phyloP scores from a whole-genome alignment of 2,329 filamentous ascomycete genomes.

The Aschersonia sp. region DNA sequence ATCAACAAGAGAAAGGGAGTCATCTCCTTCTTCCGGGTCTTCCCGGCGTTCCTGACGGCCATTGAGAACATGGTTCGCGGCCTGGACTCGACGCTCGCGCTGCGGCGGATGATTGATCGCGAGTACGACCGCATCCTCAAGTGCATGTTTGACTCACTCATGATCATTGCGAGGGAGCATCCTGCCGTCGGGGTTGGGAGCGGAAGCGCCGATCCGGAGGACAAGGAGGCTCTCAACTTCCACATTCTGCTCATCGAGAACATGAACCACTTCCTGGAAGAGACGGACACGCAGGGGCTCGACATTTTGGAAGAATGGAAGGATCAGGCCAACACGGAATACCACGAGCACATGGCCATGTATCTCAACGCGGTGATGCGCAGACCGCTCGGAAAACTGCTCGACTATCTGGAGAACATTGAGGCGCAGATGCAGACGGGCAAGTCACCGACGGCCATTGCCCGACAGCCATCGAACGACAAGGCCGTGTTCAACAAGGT shows the following conservation, averaged over 20 bases:
- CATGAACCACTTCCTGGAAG: conserved; percentile 94
- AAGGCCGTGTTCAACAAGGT: conserved; percentile 78
- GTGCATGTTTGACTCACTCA: conserved; percentile 93
- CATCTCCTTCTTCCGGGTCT: conserved; percentile 87
- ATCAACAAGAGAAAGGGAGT: conserved; percentile 97
- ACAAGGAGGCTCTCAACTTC: conserved; percentile 94
- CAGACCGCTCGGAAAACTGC: conserved; percentile 72
- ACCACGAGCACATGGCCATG: conserved; percentile 72
- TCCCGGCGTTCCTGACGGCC: conserved; percentile 70
- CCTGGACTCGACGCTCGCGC: conserved; percentile 39
- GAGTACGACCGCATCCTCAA: conserved; percentile 83
- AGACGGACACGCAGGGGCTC: conserved; percentile 63
- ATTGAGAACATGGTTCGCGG: conserved; percentile 70
- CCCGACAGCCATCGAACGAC: conserved; percentile 69
- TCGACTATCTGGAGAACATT: conserved; percentile 84
- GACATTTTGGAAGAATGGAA: conserved; percentile 74
- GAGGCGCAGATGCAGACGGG: conserved; percentile 54
- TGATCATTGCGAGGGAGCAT: conserved; percentile 74
- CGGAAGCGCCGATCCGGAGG: conserved; percentile 49
- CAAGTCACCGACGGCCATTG: conserved; percentile 48
- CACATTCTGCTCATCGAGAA: conserved; percentile 97
- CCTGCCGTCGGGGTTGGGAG: conserved; percentile 30
- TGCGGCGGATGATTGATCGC: conserved; percentile 67
- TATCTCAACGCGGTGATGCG: conserved; percentile 84
- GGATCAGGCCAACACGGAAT: conserved; percentile 60